A percentile compares a stretch with the other conserved stretches of the same genome.
phyloP scores from a whole-genome alignment of 768 basidiomycete species.

The Hygrophoropsis aurantiaca region DNA sequence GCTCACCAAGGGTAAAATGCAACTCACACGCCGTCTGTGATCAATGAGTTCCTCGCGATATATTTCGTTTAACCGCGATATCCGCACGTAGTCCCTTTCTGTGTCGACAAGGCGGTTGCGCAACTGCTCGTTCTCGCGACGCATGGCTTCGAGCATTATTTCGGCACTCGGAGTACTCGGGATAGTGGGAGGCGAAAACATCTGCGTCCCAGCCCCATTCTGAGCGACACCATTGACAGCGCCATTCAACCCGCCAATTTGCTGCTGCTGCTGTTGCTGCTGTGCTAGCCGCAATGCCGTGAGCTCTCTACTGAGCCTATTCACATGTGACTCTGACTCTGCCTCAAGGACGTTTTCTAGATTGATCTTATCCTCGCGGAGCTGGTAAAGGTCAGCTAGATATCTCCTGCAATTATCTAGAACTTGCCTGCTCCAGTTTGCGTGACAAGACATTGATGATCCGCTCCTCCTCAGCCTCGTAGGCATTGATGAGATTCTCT shows the following conservation, averaged over 20 bases:
- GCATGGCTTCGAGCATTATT: conserved; percentile 72
- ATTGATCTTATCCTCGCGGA: conserved; percentile 82
- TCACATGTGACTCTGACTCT: conserved; percentile 85
- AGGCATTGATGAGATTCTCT: conserved; percentile 83
- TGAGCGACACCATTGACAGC: conserved; percentile 31
- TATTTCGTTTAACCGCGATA: conserved; percentile 75
- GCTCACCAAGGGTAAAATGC: conserved; percentile 3
- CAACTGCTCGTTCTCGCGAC: conserved; percentile 77
- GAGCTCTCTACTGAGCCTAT: conserved; percentile 69
- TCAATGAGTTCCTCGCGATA: conserved; percentile 85
- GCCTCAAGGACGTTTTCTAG: conserved; percentile 82
- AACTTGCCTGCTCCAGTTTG: conserved; percentile 77
- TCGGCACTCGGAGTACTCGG: conserved; percentile 44
- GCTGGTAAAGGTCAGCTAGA: conserved; percentile 37
- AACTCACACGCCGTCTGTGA: conserved; percentile 69
- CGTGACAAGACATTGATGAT: conserved; percentile 81
- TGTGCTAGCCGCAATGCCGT: conserved; percentile 62
- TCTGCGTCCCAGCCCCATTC: conserved; percentile 1
- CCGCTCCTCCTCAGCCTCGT: conserved; percentile 88
- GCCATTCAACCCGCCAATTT: conserved; percentile 21
- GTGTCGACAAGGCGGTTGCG: conserved; percentile 66
- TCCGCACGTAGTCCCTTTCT: conserved; percentile 74
- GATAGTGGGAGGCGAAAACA: conserved; percentile 17
- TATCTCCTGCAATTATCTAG: not conserved
- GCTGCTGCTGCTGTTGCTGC: conserved; percentile 42